Evolutionary conservation across 306 rosid species (phyloP), one percentile per base, ranked within the genome.

Genomic region (Carpinus viminea): DNA sequence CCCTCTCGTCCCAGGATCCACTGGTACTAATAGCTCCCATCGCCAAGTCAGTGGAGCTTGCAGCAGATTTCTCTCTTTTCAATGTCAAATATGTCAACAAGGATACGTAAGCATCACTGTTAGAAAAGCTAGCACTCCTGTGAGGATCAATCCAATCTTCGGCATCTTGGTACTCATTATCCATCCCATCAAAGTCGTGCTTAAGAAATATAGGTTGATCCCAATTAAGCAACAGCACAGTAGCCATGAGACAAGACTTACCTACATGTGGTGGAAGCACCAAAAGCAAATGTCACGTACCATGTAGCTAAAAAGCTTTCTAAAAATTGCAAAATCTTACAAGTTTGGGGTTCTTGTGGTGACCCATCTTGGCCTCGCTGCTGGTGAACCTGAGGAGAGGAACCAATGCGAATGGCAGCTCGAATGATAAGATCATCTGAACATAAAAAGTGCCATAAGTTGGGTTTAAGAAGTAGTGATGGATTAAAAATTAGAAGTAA

Each of bases 281-380:
- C 51, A 18, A 66, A 41, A 66, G 50, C 18, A 18, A 66, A 18
- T 66, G 12, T 38, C n/a, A 20, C 4, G 15, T 36, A 24, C 65
- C 45, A 41, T 41, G 45, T 41, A 41, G 1, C 45, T 1, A 41
- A 41, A 41, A 41, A 41, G 45, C 7, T 5, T 6, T 6, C 8
- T 41, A 41, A 5, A 6, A 12, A 24, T 59, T 18, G 8, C 10
- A 3, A 12, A 20, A 12, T 56, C 70, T 74, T 48, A 59, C 78
- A 17, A 0, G 47, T 20, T 16, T 24, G 5, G 78, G 12, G 70
- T 59, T 74, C 78, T 47, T 57, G 7, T 60, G 70, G 36, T 2
- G 70, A 74, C 78, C 78, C 78, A 74, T 45, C 78, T 74, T 74
- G 45, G 70, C 70, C 9, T 74, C 78, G 46, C 78, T 74, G 45